Conservation (phyloP, 2,329 filamentous ascomycete genomes). For the Colletotrichum euphorbiae region DNA sequence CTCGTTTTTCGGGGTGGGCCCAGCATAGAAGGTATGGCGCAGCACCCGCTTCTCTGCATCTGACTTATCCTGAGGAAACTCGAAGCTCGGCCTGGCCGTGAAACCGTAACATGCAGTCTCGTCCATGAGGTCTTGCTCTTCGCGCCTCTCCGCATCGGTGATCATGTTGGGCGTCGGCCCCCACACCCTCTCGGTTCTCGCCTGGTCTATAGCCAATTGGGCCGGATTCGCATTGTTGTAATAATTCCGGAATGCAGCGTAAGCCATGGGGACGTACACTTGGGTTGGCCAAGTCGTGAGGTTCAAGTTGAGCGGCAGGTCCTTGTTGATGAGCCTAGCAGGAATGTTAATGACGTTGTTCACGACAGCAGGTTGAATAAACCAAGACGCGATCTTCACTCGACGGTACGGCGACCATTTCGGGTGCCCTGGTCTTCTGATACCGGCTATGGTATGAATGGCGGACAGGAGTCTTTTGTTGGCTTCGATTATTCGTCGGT, state of each 20-base stretch:
- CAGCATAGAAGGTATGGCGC: conserved; percentile 1
- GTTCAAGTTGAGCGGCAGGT: neutral
- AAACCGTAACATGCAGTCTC: conserved; percentile 22
- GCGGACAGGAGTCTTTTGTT: conserved; percentile 25
- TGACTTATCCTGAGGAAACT: neutral
- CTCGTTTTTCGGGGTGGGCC: conserved; percentile 7
- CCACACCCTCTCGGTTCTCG: neutral
- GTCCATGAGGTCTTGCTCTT: neutral
- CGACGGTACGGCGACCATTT: neutral
- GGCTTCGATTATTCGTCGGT: conserved; percentile 26
- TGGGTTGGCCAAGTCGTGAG: neutral
- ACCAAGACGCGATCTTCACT: neutral
- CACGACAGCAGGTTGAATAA: too few relatives aligned
- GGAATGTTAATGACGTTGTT: neutral
- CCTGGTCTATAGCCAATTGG: neutral
- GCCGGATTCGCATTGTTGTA: neutral
- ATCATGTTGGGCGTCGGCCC: conserved; percentile 7
- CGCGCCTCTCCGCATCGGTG: neutral
- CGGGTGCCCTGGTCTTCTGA: conserved; percentile 15
- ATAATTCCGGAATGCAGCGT: neutral
- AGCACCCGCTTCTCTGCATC: neutral
- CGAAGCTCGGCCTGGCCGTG: neutral
- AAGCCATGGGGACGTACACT: conserved; percentile 2
- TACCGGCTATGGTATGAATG: conserved; percentile 11
- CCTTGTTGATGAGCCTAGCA: neutral